Evolutionary conservation across 768 basidiomycete genomes (phyloP).

Genomic region (Suillus alpinus): DNA sequence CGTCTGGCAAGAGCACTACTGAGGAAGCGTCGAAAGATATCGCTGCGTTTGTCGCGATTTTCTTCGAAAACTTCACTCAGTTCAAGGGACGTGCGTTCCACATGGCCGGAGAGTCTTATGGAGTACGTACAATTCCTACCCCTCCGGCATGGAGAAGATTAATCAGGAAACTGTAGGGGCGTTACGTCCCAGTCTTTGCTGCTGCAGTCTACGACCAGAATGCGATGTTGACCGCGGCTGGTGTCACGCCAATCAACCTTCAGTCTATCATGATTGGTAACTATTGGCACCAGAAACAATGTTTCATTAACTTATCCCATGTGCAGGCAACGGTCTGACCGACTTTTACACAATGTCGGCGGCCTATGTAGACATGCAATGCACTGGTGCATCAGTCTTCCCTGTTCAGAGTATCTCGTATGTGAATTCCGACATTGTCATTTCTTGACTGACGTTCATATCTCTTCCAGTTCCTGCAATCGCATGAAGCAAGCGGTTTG

Average conservation of each 20-base stretch:
- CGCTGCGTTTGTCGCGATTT: constrained; percentile 66
- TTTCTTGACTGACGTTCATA: constrained; percentile 7
- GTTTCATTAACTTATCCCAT: background rate
- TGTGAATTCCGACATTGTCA: constrained; percentile 18
- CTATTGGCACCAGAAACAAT: constrained; percentile 1
- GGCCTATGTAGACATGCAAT: constrained; percentile 53
- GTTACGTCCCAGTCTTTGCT: constrained; percentile 51
- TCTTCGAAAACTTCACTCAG: constrained; percentile 70
- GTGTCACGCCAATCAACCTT: constrained; percentile 48
- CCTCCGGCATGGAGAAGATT: background rate
- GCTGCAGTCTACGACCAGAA: constrained; percentile 50
- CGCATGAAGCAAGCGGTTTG: constrained; percentile 42
- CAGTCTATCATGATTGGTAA: constrained; percentile 48
- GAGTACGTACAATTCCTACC: constrained; percentile 30
- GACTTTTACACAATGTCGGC: constrained; percentile 37
- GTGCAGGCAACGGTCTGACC: constrained; percentile 43
- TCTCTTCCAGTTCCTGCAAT: constrained; percentile 34
- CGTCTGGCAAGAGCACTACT: constrained; percentile 46
- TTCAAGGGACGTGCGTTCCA: constrained; percentile 68
- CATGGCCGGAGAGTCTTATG: constrained; percentile 59
- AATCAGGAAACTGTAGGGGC: constrained; percentile 33
- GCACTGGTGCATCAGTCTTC: constrained; percentile 47
- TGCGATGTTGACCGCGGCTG: constrained; percentile 37
- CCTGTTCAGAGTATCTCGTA: constrained; percentile 45
- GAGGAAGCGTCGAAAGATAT: constrained; percentile 70